These are phyloP conservation scores for Plasmodium falciparum DNA, from an alignment of 169 alveolate species.

Conservation along the genomic window DNA sequence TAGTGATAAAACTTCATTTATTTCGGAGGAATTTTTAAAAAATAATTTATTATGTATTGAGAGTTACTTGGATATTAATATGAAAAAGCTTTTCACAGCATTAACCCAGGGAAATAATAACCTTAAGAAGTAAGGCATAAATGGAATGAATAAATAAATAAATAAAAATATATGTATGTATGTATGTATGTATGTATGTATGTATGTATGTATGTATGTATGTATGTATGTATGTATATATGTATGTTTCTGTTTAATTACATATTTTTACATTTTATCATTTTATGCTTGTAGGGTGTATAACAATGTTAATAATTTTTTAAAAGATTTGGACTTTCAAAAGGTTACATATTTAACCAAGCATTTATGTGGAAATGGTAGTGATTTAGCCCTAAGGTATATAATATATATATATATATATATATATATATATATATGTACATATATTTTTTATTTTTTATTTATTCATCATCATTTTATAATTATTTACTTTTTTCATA, in stretches of 20 bases:
- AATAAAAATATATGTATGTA: no score
- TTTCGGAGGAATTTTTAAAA: conserved; percentile 15
- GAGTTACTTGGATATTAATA: conserved; percentile 46
- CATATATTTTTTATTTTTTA: background rate
- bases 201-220: no score
- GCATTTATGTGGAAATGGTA: conserved; percentile 70
- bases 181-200: no score
- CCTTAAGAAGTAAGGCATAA: conserved; percentile 11
- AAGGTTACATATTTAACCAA: conserved; percentile 41
- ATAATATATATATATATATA: no score
- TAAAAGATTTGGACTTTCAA: conserved; percentile 9
- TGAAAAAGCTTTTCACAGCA: conserved; percentile 9
- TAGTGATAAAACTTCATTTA: background rate
- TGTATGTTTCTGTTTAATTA: no score
- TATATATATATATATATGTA: background rate
- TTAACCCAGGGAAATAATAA: conserved; percentile 65
- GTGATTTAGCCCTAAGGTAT: conserved; percentile 37
- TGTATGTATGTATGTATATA: no score
- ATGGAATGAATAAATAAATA: no score
- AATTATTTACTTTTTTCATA: background rate
- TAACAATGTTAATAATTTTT: conserved; percentile 17
- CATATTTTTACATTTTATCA: no score
- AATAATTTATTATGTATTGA: background rate
- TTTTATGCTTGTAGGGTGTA: conserved; percentile 9
- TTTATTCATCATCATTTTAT: background rate